Conservation (phyloP, 371 early-diverging fungal genomes). For the Amoeboaphelidium protococcarum region DNA sequence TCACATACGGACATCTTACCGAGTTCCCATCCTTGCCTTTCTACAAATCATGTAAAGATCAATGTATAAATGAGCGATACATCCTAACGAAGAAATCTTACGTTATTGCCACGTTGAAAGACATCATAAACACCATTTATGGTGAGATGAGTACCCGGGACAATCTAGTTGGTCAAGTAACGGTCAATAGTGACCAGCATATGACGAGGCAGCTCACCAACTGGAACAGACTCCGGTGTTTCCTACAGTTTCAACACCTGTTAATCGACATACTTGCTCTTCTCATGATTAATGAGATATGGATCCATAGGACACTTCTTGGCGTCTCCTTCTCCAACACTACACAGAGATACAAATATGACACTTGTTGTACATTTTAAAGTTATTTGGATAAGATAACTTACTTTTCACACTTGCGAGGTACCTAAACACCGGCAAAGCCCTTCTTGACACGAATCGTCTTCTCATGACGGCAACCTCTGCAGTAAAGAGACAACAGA, state of each 20-base stretch:
- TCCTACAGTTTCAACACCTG: conserved; percentile 97
- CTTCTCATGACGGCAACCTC: conserved; percentile 50
- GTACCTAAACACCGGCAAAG: conserved; percentile 50
- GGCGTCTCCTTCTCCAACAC: too few species aligned
- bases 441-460: conserved; percentile 53
- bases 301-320: conserved; percentile 75
- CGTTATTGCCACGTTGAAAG: too few species aligned
- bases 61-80: too few species aligned
- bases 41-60: too few species aligned
- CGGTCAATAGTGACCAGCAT: conserved; percentile 64
- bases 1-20: conserved; percentile 71
- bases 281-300: conserved; percentile 81
- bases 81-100: too few species aligned
- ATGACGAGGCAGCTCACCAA: conserved; percentile 95
- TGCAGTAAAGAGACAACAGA: conserved; percentile 57
- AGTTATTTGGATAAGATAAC: neutral
- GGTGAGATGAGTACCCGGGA: conserved; percentile 81
- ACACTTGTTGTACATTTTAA: neutral
- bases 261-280: conserved; percentile 84
- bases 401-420: conserved; percentile 58
- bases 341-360: too few species aligned
- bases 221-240: conserved; percentile 88
- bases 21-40: conserved; percentile 39
- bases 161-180: conserved; percentile 60
- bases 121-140: conserved; percentile 93